Evolutionary conservation across 2,329 filamentous ascomycete genomes (phyloP).

Genomic region (Aotearoamyces nothofagi): DNA sequence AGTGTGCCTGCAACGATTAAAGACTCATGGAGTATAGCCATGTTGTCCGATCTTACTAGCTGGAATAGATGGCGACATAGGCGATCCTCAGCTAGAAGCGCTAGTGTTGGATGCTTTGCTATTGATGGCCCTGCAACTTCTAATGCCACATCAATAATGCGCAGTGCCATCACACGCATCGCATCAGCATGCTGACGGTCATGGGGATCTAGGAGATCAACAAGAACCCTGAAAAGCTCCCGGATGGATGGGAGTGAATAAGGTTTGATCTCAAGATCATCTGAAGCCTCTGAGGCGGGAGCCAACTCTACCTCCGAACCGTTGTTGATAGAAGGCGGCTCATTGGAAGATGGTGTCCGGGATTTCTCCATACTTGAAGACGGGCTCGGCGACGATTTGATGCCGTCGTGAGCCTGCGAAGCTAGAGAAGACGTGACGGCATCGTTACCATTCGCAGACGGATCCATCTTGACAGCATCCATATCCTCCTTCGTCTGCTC

Average conservation of each 20-base stretch:
- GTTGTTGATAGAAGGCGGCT: constrained; percentile 10
- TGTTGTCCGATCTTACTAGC: constrained; percentile 88
- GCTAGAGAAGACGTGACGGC: constrained; percentile 37
- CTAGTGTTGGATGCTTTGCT: constrained; percentile 77
- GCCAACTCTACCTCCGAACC: constrained; percentile 13
- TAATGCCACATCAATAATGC: constrained; percentile 92
- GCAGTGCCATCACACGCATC: constrained; percentile 91
- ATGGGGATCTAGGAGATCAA: constrained; percentile 86
- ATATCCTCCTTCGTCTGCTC: constrained; percentile 52
- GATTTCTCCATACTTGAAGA: constrained; percentile 5
- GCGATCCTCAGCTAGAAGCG: constrained; percentile 78
- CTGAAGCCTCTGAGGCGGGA: constrained; percentile 16
- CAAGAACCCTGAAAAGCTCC: constrained; percentile 84
- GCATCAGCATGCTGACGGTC: constrained; percentile 86
- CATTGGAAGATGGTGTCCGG: constrained; percentile 8
- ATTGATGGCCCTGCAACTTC: constrained; percentile 95
- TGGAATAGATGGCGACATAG: constrained; percentile 93
- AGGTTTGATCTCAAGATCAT: constrained; percentile 50
- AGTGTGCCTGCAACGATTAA: constrained; percentile 84
- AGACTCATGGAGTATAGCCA: constrained; percentile 86
- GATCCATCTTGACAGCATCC: constrained; percentile 72
- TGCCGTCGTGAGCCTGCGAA: constrained; percentile 26
- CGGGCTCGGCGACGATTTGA: constrained; percentile 14
- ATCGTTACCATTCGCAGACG: constrained; percentile 50
- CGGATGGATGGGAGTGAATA: constrained; percentile 91